Conservation (phyloP, 805 yeast genomes). For the Schwanniomyces pseudopolymorphus region DNA sequence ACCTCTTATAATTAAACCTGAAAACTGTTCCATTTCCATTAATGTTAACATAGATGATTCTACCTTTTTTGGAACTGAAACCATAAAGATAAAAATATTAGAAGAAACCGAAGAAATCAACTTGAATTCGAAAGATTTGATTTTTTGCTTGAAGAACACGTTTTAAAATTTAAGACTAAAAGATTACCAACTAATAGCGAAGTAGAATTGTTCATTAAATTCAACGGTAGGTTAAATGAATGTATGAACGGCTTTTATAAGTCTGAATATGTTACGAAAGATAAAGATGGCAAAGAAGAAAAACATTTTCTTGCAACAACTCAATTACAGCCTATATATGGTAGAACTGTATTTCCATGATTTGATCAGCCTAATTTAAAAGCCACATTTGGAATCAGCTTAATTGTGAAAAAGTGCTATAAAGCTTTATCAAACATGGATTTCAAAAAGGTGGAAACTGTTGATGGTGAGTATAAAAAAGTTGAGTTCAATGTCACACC, state of each 20-base stretch:
- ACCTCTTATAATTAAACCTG: too few species aligned
- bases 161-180: constrained; percentile 38
- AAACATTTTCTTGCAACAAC: constrained; percentile 72
- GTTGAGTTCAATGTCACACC: constrained; percentile 76
- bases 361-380: constrained; percentile 82
- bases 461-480: constrained; percentile 49
- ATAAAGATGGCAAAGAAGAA: constrained; percentile 59
- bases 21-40: too few species aligned
- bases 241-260: constrained; percentile 63
- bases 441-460: constrained; percentile 45
- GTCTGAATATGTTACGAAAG: constrained; percentile 64
- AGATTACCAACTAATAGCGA: constrained; percentile 33
- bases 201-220: constrained; percentile 49
- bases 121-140: constrained; percentile 63
- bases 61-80: constrained; percentile 56
- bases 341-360: constrained; percentile 84
- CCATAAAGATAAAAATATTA: constrained; percentile 53
- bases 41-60: constrained; percentile 35
- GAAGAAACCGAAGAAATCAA: constrained; percentile 47
- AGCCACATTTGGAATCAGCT: constrained; percentile 66
- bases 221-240: constrained; percentile 65
- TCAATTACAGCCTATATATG: constrained; percentile 85
- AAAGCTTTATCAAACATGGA: constrained; percentile 73
- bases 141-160: constrained; percentile 30
- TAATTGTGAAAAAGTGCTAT: constrained; percentile 49